Conservation (phyloP, 257 asterid species). For the Salvia rosmarinus region DNA sequence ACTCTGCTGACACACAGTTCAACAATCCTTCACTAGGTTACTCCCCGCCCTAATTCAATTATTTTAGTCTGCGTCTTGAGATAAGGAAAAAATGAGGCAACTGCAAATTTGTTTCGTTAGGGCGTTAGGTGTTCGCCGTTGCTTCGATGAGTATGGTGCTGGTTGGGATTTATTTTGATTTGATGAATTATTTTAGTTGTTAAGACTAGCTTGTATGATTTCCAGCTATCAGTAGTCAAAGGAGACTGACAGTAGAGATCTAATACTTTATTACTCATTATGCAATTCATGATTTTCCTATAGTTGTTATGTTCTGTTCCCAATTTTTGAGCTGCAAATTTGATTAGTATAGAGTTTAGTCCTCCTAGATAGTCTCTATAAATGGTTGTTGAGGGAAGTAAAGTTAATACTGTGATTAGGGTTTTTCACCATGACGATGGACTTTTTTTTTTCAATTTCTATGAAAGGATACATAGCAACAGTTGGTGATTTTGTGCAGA, state of each 20-base stretch:
- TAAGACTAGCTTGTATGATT: background rate
- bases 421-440: background rate
- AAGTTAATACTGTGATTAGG: background rate
- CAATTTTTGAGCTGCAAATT: background rate
- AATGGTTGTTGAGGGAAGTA: background rate
- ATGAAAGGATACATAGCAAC: background rate
- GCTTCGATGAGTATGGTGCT: background rate
- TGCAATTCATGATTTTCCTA: background rate
- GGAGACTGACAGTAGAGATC: constrained; percentile 2
- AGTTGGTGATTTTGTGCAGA: background rate
- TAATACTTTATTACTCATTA: background rate
- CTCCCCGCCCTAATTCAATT: background rate
- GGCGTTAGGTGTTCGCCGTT: background rate
- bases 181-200: background rate
- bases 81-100: background rate
- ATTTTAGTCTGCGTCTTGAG: background rate
- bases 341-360: background rate
- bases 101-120: background rate
- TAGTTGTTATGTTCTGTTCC: background rate
- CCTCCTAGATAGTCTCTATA: constrained; percentile 5
- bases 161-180: background rate
- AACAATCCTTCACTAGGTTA: background rate
- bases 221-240: background rate
- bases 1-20: background rate
- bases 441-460: background rate